phyloP scores from a whole-genome alignment of 2,329 filamentous ascomycete species.

The Hymenoscyphus occultus region DNA sequence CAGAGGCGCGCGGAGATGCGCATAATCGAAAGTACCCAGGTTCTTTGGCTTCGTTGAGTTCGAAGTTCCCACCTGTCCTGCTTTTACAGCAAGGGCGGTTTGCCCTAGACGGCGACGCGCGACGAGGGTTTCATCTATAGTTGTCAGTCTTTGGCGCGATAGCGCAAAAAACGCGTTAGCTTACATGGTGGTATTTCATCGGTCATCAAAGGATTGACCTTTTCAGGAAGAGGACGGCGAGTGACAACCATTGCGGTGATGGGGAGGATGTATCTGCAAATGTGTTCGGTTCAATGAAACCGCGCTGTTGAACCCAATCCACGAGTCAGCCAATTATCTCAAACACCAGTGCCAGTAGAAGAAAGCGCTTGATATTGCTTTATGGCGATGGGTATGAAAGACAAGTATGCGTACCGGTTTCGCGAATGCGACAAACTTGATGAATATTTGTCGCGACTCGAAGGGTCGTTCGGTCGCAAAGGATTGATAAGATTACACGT shows the following conservation, averaged over 20 bases:
- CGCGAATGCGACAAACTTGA: background rate
- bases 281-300: conserved; percentile 4
- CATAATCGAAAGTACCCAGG: conserved; percentile 89
- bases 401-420: background rate
- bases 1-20: conserved; percentile 86
- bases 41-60: conserved; percentile 71
- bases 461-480: background rate
- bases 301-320: conserved; percentile 1
- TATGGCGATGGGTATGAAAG: background rate
- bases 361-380: background rate
- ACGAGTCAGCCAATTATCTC: conserved; percentile 1
- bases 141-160: conserved; percentile 23
- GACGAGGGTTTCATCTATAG: conserved; percentile 44
- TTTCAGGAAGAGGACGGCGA: conserved; percentile 49
- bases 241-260: conserved; percentile 25
- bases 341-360: background rate
- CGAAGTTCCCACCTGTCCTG: conserved; percentile 66
- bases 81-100: conserved; percentile 83
- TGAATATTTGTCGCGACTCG: conserved; percentile 1
- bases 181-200: conserved; percentile 63
- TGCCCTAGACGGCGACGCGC: conserved; percentile 85
- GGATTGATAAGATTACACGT: background rate
- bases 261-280: background rate
- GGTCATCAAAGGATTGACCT: conserved; percentile 64
- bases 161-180: conserved; percentile 34